Evolutionary conservation across 1,139 yeast genomes (phyloP), one percentile per base, ranked within the genome.

Genomic region (Zygosaccharomyces sapae): DNA sequence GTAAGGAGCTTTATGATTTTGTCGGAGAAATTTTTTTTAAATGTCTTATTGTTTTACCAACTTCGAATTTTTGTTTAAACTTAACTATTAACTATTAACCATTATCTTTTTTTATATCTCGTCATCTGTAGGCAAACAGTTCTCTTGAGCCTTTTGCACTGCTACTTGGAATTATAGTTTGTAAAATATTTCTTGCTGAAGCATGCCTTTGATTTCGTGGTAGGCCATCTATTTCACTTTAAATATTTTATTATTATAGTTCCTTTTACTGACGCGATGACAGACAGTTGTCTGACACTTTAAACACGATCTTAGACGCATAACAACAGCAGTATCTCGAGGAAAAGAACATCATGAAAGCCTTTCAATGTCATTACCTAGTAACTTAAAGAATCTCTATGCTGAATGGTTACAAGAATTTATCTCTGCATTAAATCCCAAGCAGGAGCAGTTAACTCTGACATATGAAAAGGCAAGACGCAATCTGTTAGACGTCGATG

Each of bases 1-100:
- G 79, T 92, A 88, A 83, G 65, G 47, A 44, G 29, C 19, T 22
- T 33, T 27, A 27, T 27, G 31, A 27, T 27, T 27, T 10, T 27
- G 31, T 27, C 20, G 33, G 44, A 37, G 36, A 38, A 42, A 30
- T 42, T 25, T 38, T 41, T 33, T 43, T 44, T 30, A 19, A 22
- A 5, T 13, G 29, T 24, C 40, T 24, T 16, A 9, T 34, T 34
- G 37, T 36, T 25, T 37, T 37, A 20, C 29, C 29, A 37, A 24
- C 40, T 30, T 24, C 29, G 29, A 37, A 37, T 13, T 25, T 37
- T 37, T 37, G 40, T 27, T 27, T 27, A 27, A 27, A 24, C 9
- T 27, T 12, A 27, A 27, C 12, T 27, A 27, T 27, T 27, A 27
- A 27, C 9, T 24, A 24, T 27, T 27, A 27, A 27, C 31, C 31